Evolutionary conservation across 495 filamentous ascomycete genomes (phyloP).

Genomic region (Pseudotulostoma volvatum): DNA sequence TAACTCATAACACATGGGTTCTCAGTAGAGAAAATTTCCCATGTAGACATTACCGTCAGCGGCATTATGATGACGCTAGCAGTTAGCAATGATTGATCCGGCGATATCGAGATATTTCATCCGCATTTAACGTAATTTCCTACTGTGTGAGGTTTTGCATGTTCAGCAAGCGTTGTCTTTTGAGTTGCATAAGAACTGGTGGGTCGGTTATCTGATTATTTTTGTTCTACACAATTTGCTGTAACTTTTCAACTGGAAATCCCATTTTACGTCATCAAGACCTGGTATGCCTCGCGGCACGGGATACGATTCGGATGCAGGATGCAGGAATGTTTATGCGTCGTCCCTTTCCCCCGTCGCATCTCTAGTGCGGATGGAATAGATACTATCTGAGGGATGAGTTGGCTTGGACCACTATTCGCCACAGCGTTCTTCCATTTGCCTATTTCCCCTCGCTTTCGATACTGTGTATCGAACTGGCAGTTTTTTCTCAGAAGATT

Average conservation of each 20-base stretch:
- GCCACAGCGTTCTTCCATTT: conserved; percentile 7
- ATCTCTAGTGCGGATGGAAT: no score
- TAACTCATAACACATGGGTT: no score
- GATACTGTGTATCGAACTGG: conserved; percentile 34
- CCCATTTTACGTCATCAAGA: conserved; percentile 36
- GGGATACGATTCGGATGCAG: conserved; percentile 38
- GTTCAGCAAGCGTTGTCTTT: conserved; percentile 21
- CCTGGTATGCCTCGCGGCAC: conserved; percentile 43
- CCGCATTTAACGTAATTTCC: conserved; percentile 17
- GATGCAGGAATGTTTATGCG: conserved; percentile 20
- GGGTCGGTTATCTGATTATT: conserved; percentile 33
- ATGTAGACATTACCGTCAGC: conserved; percentile 23
- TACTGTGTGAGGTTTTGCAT: conserved; percentile 16
- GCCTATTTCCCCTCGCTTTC: conserved; percentile 8
- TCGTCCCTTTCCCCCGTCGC: conserved; percentile 27
- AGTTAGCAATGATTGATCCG: conserved; percentile 26
- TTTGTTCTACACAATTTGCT: not conserved
- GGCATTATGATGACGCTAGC: conserved; percentile 37
- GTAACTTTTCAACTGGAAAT: conserved; percentile 3
- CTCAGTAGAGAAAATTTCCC: no score
- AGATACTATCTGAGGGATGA: no score
- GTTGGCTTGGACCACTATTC: conserved; percentile 12
- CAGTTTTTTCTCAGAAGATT: conserved; percentile 11
- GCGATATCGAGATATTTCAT: conserved; percentile 32
- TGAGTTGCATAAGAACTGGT: conserved; percentile 33